Evolutionary conservation across 2,329 filamentous ascomycete species (phyloP).

Genomic region (Ophiostoma fasciatum): DNA sequence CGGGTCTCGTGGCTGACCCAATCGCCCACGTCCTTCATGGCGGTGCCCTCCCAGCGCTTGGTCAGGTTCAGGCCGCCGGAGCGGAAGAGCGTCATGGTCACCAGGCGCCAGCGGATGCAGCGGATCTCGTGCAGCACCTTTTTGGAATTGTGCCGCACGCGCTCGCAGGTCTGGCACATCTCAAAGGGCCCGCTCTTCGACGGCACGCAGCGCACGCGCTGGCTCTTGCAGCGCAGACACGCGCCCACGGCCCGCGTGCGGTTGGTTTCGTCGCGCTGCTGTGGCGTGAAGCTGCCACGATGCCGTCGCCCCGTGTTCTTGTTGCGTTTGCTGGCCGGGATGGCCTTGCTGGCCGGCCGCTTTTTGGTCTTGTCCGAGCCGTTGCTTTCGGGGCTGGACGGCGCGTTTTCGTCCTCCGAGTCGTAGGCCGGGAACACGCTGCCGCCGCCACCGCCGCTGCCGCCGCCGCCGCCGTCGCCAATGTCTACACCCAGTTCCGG

Average conservation of each 20-base stretch:
- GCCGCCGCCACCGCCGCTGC: no score
- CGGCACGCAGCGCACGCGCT: slow-evolving; percentile 22
- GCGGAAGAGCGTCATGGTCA: slow-evolving; percentile 26
- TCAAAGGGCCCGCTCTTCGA: slow-evolving; percentile 8
- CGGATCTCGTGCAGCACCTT: slow-evolving; percentile 31
- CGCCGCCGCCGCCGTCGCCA: no score
- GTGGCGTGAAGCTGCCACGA: slow-evolving; percentile 15
- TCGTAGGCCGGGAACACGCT: no score
- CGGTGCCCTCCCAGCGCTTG: slow-evolving; percentile 24
- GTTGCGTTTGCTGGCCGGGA: no score
- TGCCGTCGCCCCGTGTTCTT: no score
- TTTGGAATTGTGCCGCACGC: slow-evolving; percentile 24
- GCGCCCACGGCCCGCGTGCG: slow-evolving; percentile 23
- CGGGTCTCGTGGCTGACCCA: slow-evolving; percentile 16
- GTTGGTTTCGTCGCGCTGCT: slow-evolving; percentile 19
- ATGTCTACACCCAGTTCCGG: no score
- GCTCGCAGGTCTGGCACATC: slow-evolving; percentile 26
- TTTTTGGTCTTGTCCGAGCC: no score
- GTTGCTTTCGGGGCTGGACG: no score
- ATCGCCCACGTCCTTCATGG: slow-evolving; percentile 26
- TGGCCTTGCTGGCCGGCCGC: no score
- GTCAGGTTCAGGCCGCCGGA: slow-evolving; percentile 29
- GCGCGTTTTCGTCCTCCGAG: no score
- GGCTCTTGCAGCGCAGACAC: slow-evolving; percentile 29
- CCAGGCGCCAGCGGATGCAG: slow-evolving; percentile 30